phyloP scores from a whole-genome alignment of 2,329 filamentous ascomycete genomes.

The Pseudogymnoascus sp. region DNA sequence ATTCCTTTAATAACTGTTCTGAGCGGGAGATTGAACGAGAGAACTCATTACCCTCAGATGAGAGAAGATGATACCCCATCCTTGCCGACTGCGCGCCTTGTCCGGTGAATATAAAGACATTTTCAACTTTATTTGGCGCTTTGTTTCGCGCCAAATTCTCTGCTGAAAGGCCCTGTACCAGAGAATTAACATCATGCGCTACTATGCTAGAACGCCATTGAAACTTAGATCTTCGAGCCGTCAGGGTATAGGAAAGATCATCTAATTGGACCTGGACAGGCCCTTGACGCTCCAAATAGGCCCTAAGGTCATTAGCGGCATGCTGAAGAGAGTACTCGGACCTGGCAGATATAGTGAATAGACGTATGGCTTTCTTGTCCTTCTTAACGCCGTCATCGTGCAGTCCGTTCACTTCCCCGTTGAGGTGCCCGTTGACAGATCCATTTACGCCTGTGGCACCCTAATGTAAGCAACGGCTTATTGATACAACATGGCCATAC shows the following conservation, averaged over 20 bases:
- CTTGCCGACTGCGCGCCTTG: slow-evolving; percentile 22
- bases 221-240: not conserved
- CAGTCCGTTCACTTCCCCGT: not conserved
- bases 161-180: not conserved
- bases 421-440: not conserved
- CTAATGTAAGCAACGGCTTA: not conserved
- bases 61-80: slow-evolving; percentile 19
- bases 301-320: not conserved
- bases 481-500: not conserved
- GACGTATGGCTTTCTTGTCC: not conserved
- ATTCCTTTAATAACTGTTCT: not conserved
- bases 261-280: not conserved
- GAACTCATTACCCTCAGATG: not conserved
- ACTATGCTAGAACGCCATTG: not conserved
- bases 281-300: not conserved
- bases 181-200: not conserved
- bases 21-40: not conserved
- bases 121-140: not conserved
- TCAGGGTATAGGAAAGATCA: not conserved
- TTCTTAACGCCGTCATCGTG: not conserved
- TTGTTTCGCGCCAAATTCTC: too few relatives aligned
- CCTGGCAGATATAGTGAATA: not conserved
- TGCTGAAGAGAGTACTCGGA: not conserved
- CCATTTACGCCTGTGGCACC: not conserved
- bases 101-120: slow-evolving; percentile 18